Percentiles rank a stretch among this genome's conserved stretches.
These are phyloP conservation scores for Ogataea siamensis DNA, from an alignment of 805 yeast genomes.

Conservation along the genomic window DNA sequence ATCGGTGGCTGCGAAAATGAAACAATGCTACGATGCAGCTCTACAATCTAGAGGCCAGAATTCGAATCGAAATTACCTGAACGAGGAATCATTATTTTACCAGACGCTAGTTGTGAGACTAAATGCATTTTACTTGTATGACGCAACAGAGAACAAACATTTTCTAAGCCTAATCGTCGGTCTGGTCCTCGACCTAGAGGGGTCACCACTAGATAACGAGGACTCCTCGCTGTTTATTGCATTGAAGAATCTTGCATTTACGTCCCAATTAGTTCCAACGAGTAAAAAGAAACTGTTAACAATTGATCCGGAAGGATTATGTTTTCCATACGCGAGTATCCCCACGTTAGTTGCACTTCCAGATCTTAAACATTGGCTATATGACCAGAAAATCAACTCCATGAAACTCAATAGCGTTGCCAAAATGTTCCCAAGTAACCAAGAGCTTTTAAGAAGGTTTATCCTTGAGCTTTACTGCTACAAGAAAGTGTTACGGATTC, in stretches of 20 bases:
- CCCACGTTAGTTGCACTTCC: constrained; percentile 10
- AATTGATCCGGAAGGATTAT: constrained; percentile 11
- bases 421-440: constrained; percentile 13
- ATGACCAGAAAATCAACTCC: constrained; percentile 16
- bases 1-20: constrained; percentile 12
- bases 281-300: constrained; percentile 7
- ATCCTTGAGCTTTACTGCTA: constrained; percentile 18
- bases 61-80: constrained; percentile 3
- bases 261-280: constrained; percentile 11
- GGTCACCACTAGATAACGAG: constrained; percentile 15
- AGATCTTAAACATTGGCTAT: constrained; percentile 19
- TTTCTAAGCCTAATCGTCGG: constrained; percentile 18
- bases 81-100: constrained; percentile 15
- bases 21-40: constrained; percentile 12
- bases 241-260: constrained; percentile 10
- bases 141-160: constrained; percentile 22
- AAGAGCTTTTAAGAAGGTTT: constrained; percentile 13
- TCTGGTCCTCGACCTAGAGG: constrained; percentile 9
- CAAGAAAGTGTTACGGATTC: constrained; percentile 12
- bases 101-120: constrained; percentile 23
- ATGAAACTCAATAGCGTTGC: constrained; percentile 10
- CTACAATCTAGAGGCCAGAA: background rate
- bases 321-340: constrained; percentile 16
- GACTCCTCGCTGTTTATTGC: constrained; percentile 14
- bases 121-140: constrained; percentile 22